Conservation (phyloP, 2,329 filamentous ascomycete genomes). For the Cytospora piceicola region DNA sequence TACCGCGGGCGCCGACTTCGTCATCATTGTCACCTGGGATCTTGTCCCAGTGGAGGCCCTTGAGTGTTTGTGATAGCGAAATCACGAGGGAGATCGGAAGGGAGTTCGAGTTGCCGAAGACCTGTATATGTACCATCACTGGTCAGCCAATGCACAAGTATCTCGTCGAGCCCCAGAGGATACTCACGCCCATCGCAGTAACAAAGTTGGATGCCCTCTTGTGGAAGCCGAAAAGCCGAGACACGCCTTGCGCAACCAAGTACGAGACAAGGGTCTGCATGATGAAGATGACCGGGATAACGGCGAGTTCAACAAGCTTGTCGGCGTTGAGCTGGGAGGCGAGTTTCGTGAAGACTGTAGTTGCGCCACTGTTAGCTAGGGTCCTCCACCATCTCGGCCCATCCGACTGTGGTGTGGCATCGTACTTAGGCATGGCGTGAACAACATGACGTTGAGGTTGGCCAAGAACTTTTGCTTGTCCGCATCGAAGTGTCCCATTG, state of each 20-base stretch:
- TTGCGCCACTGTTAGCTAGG: slow-evolving; percentile 35
- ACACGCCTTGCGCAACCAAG: slow-evolving; percentile 70
- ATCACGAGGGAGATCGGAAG: slow-evolving; percentile 95
- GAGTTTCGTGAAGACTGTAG: slow-evolving; percentile 89
- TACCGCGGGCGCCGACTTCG: slow-evolving; percentile 90
- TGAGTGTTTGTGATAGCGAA: slow-evolving; percentile 88
- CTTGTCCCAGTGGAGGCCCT: slow-evolving; percentile 90
- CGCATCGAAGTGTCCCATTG: slow-evolving; percentile 89
- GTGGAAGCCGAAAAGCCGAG: slow-evolving; percentile 77
- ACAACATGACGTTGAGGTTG: slow-evolving; percentile 93
- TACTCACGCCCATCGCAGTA: slow-evolving; percentile 78
- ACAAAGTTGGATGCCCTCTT: slow-evolving; percentile 92
- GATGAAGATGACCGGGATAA: slow-evolving; percentile 94
- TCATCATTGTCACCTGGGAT: slow-evolving; percentile 93
- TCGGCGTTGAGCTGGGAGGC: slow-evolving; percentile 91
- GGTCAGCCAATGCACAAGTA: slow-evolving; percentile 24
- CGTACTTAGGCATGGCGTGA: slow-evolving; percentile 94
- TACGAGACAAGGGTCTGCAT: slow-evolving; percentile 89
- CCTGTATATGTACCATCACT: slow-evolving; percentile 44
- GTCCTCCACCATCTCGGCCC: neutral
- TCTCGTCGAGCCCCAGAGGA: neutral
- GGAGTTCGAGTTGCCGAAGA: slow-evolving; percentile 98
- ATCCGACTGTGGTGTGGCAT: slow-evolving; percentile 28
- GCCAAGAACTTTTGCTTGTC: slow-evolving; percentile 96
- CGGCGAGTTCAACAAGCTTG: slow-evolving; percentile 84